phyloP scores from a whole-genome alignment of 345 rosid species.

The Dovyalis caffra region DNA sequence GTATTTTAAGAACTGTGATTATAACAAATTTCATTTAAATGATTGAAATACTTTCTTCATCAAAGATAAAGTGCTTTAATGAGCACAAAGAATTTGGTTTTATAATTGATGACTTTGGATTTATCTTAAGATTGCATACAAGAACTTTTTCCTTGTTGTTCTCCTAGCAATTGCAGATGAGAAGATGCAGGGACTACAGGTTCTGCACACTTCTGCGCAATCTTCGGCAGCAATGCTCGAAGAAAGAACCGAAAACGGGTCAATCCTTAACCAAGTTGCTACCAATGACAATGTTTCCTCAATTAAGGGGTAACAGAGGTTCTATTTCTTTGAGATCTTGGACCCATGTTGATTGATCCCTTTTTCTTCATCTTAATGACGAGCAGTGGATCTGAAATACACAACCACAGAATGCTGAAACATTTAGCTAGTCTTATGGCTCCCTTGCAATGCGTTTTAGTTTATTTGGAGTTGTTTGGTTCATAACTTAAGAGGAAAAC shows the following conservation, averaged over 20 bases:
- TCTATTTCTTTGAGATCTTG: slow-evolving; percentile 2
- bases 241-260: slow-evolving; percentile 38
- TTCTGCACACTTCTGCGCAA: slow-evolving; percentile 32
- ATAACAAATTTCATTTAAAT: too few relatives aligned
- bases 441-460: background rate
- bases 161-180: slow-evolving; percentile 44
- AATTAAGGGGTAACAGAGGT: slow-evolving; percentile 46
- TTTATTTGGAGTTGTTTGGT: background rate
- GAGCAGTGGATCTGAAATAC: background rate
- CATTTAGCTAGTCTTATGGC: background rate
- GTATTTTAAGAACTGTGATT: slow-evolving; percentile 23
- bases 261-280: slow-evolving; percentile 27
- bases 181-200: slow-evolving; percentile 40
- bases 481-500: too few relatives aligned
- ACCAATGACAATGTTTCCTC: slow-evolving; percentile 28
- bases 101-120: slow-evolving; percentile 9
- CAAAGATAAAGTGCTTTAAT: slow-evolving; percentile 9
- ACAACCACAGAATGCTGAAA: background rate
- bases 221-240: slow-evolving; percentile 33
- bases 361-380: background rate
- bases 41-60: slow-evolving; percentile 20
- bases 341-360: background rate
- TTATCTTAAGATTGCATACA: slow-evolving; percentile 10
- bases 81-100: slow-evolving; percentile 1
- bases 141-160: slow-evolving; percentile 15